A percentile compares a stretch with the other conserved stretches of the same genome.
These are phyloP conservation scores for Punica granatum DNA, from an alignment of 345 rosid species.

Conservation along the genomic window DNA sequence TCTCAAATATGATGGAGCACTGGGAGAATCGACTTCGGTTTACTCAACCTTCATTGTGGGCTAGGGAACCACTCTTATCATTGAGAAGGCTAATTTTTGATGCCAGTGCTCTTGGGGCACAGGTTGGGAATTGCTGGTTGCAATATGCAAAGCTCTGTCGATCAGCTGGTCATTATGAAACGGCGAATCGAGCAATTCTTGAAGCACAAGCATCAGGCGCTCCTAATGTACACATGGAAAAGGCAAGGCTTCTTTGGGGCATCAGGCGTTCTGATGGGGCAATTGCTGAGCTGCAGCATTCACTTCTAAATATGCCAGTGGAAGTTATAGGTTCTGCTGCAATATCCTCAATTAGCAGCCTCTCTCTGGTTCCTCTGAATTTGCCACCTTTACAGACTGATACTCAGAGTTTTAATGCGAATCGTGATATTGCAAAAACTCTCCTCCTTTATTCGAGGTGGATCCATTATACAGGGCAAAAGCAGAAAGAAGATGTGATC, in stretches of 20 bases:
- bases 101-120: slow-evolving; percentile 75
- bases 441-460: slow-evolving; percentile 89
- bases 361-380: slow-evolving; percentile 57
- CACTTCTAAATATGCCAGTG: slow-evolving; percentile 81
- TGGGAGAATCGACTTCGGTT: slow-evolving; percentile 88
- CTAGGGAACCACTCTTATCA: slow-evolving; percentile 93
- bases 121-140: slow-evolving; percentile 94
- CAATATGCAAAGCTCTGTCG: slow-evolving; percentile 99
- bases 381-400: slow-evolving; percentile 47
- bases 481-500: slow-evolving; percentile 92
- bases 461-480: slow-evolving; percentile 90
- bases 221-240: slow-evolving; percentile 82
- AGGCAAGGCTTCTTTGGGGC: slow-evolving; percentile 95
- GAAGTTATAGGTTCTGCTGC: slow-evolving; percentile 70
- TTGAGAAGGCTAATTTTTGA: slow-evolving; percentile 80
- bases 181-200: slow-evolving; percentile 83
- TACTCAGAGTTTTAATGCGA: slow-evolving; percentile 54
- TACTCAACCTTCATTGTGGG: slow-evolving; percentile 90
- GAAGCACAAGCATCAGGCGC: slow-evolving; percentile 95
- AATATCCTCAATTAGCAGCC: slow-evolving; percentile 66
- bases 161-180: slow-evolving; percentile 92
- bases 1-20: slow-evolving; percentile 54
- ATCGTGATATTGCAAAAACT: slow-evolving; percentile 72
- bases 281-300: slow-evolving; percentile 80
- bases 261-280: slow-evolving; percentile 87